Base-by-base conservation (phyloP, 148 eudicot species). In the Chenopodium berlandieri region DNA sequence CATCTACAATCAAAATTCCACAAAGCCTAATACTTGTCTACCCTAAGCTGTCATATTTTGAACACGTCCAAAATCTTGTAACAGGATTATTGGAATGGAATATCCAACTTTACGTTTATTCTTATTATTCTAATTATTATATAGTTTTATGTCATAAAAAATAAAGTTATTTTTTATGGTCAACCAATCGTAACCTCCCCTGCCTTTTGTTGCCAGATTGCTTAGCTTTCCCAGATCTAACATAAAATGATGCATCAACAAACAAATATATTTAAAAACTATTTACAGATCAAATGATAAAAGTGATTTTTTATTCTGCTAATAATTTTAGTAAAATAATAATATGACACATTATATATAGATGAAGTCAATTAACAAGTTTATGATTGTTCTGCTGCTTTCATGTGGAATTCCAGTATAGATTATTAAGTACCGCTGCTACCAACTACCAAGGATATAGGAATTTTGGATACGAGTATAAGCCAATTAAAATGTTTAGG, bases 141-240 rank as follows among this genome's bases (percentile, higher is more conserved):
- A 37, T 37, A 5, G 44, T 37, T 37, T 37, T 37, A 37, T 37
- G 44, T 37, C 44, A 37, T 37, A 37, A 37, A 37, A 5, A 37
- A 37, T 37, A 37, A 37, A 5, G 5, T 37, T 37, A 37, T n/a
- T 20, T n/a, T 34, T n/a, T 34, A 52, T 52, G 76, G 76, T 70
- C 76, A 71, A 56, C 69, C 75, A 48, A 79, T 79, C 56, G 56
- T 71, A 30, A 71, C n/a, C 46, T 46, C 25, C 34, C 44, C 75
- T 68, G 47, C 62, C 75, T 72, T 68, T 65, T 50, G 68, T 17
- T 69, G 73, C 22, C 73, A 69, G 47, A 32, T 68, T 69, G 73
- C 73, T 69, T 69, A 69, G 73, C 73, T 69, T 69, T 79, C 73
- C 50, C 82, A 79, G 48, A 79, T 79, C 81, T 56, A 79, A 79